Percentiles rank a stretch among this genome's conserved stretches.
Conservation (phyloP, 1,139 yeast genomes). For the Eremothecium coryli region DNA sequence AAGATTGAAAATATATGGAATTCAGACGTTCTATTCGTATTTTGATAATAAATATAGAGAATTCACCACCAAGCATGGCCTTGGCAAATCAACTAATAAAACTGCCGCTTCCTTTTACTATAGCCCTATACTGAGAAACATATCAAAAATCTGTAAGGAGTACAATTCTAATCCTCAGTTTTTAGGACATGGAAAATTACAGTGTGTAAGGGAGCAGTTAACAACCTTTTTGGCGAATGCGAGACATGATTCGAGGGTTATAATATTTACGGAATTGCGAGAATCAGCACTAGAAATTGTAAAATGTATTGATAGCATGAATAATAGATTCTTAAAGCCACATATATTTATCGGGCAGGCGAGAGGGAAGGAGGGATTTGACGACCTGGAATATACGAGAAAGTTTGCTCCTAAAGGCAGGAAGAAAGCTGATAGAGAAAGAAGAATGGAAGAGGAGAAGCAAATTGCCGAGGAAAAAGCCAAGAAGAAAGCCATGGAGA, state of each 20-base stretch:
- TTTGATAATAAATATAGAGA: slow-evolving; percentile 51
- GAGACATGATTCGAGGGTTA: slow-evolving; percentile 54
- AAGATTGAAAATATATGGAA: slow-evolving; percentile 72
- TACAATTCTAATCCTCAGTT: slow-evolving; percentile 36
- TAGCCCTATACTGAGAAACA: slow-evolving; percentile 38
- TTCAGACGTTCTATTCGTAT: slow-evolving; percentile 62
- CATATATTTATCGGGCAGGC: slow-evolving; percentile 90
- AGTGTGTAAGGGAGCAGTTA: slow-evolving; percentile 49
- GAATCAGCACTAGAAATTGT: slow-evolving; percentile 86
- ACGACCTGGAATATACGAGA: slow-evolving; percentile 40
- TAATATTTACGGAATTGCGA: slow-evolving; percentile 78
- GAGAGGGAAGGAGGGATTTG: slow-evolving; percentile 51
- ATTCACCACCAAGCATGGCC: slow-evolving; percentile 46
- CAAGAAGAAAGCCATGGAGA: slow-evolving; percentile 25
- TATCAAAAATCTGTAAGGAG: slow-evolving; percentile 40
- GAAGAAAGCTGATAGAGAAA: slow-evolving; percentile 32
- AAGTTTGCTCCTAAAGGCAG: slow-evolving; percentile 37
- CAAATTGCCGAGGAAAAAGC: slow-evolving; percentile 23
- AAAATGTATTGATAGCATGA: slow-evolving; percentile 44
- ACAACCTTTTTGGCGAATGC: slow-evolving; percentile 41
- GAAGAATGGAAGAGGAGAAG: slow-evolving; percentile 28
- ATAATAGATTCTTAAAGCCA: slow-evolving; percentile 45
- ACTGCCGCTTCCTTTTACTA: slow-evolving; percentile 51
- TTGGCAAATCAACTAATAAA: slow-evolving; percentile 44
- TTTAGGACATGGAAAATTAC: slow-evolving; percentile 71